These are phyloP conservation scores for Maudiozyma saulgeensis DNA, from an alignment of 805 yeast species.

Conservation along the genomic window DNA sequence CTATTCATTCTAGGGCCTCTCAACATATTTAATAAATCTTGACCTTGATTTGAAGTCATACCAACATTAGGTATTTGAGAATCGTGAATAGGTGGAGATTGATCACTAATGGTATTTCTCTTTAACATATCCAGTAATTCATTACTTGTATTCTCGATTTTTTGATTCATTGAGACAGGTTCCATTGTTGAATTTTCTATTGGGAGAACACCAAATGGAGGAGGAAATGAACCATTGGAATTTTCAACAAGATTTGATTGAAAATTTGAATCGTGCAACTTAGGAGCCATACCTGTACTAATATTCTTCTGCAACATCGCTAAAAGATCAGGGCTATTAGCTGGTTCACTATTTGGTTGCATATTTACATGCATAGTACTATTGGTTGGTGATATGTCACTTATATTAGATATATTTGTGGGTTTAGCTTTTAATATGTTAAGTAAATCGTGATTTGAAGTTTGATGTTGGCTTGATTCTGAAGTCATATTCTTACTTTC, in stretches of 20 bases:
- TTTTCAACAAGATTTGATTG: neutral
- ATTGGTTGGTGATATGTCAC: neutral
- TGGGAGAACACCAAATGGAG: neutral
- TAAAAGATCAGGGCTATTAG: neutral
- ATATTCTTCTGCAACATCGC: neutral
- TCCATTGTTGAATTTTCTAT: no score
- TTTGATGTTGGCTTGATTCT: neutral
- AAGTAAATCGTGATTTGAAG: neutral
- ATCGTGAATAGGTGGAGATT: neutral
- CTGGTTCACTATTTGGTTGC: neutral
- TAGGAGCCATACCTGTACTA: neutral
- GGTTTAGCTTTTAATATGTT: neutral
- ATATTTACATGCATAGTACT: neutral
- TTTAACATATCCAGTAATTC: slow-evolving; percentile 9
- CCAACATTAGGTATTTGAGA: neutral
- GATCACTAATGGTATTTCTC: slow-evolving; percentile 2
- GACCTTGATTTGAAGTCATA: neutral
- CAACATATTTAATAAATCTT: slow-evolving; percentile 7
- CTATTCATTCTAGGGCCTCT: neutral
- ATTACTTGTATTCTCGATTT: slow-evolving; percentile 2
- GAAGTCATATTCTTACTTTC: neutral
- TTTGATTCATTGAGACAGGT: neutral
- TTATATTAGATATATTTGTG: neutral
- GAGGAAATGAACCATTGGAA: no score
- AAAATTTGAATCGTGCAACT: neutral